Evolutionary conservation across 805 yeast genomes (phyloP).

Genomic region (Lachancea mirantina): DNA sequence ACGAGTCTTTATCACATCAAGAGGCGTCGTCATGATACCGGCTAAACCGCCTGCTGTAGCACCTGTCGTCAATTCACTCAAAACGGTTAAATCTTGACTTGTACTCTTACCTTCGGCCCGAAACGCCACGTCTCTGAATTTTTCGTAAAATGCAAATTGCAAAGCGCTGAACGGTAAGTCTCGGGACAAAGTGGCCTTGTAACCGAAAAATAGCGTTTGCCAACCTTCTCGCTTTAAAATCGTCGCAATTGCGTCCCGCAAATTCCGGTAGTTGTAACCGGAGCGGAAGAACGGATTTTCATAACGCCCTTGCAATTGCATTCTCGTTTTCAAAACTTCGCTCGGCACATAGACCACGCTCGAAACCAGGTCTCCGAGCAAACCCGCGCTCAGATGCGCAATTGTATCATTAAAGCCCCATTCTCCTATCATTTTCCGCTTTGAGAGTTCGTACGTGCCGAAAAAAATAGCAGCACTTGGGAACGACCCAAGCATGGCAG

Average conservation of each 20-base stretch:
- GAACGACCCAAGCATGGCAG: slow-evolving; percentile 87
- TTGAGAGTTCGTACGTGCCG: slow-evolving; percentile 79
- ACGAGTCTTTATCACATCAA: slow-evolving; percentile 88
- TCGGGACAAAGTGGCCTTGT: slow-evolving; percentile 85
- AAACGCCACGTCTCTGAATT: slow-evolving; percentile 58
- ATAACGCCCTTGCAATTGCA: slow-evolving; percentile 84
- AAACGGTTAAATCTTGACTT: slow-evolving; percentile 44
- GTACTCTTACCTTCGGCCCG: slow-evolving; percentile 29
- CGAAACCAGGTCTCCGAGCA: slow-evolving; percentile 88
- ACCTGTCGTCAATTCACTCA: slow-evolving; percentile 73
- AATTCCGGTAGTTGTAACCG: slow-evolving; percentile 81
- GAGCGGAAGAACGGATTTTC: slow-evolving; percentile 73
- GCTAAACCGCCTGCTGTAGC: slow-evolving; percentile 95
- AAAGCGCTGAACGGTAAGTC: slow-evolving; percentile 94
- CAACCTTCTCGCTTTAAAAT: slow-evolving; percentile 67
- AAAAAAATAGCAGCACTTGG: slow-evolving; percentile 95
- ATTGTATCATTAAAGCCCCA: slow-evolving; percentile 67
- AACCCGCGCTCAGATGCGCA: slow-evolving; percentile 77
- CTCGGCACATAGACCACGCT: slow-evolving; percentile 89
- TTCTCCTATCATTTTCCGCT: slow-evolving; percentile 59
- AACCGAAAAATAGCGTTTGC: slow-evolving; percentile 76
- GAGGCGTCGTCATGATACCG: slow-evolving; percentile 81
- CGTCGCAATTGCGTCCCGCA: slow-evolving; percentile 60
- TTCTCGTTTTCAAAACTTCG: slow-evolving; percentile 86
- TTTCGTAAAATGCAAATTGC: slow-evolving; percentile 93